A percentile compares a stretch with the other conserved stretches of the same genome.
Evolutionary conservation across 129 eudicot genomes (phyloP).

Genomic region (Lactuca saligna): DNA sequence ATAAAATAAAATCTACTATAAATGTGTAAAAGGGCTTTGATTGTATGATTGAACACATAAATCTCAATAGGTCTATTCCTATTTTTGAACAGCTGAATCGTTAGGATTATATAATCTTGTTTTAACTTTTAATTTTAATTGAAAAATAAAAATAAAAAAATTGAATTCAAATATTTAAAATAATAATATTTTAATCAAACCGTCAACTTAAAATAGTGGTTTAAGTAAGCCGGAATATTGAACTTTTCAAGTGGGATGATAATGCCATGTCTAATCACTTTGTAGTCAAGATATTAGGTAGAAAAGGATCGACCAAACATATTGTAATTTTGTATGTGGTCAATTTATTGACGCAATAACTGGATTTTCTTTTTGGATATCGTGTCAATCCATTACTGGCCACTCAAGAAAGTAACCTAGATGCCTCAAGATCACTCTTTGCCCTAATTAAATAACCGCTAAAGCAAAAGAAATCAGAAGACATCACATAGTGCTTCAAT

Average conservation of each 20-base stretch:
- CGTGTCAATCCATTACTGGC: constrained; percentile 31
- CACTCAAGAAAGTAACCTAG: constrained; percentile 19
- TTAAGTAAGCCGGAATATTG: constrained; percentile 16
- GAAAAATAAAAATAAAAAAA: no score
- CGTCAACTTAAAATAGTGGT: constrained; percentile 2
- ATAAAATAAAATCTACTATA: not conserved
- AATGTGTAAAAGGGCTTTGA: not conserved
- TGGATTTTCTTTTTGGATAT: constrained; percentile 7
- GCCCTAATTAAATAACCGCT: constrained; percentile 34
- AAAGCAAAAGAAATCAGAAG: constrained; percentile 32
- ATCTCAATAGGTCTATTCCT: no score
- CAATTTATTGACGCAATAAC: constrained; percentile 15
- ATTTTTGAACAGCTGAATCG: no score
- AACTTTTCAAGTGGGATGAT: constrained; percentile 35
- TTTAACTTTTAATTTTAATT: no score
- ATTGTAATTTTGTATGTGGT: constrained; percentile 26
- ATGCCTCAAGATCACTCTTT: constrained; percentile 40
- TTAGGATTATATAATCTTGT: no score
- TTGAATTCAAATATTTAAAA: not conserved
- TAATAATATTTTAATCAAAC: not conserved
- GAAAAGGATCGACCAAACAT: constrained; percentile 24
- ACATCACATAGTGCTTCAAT: constrained; percentile 40
- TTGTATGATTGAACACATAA: not conserved
- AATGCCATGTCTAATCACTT: constrained; percentile 42
- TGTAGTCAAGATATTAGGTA: constrained; percentile 27